A percentile compares a stretch with the other conserved stretches of the same genome.
Conservation (phyloP, 169 alveolate genomes). For the Nephromyces sp. region DNA sequence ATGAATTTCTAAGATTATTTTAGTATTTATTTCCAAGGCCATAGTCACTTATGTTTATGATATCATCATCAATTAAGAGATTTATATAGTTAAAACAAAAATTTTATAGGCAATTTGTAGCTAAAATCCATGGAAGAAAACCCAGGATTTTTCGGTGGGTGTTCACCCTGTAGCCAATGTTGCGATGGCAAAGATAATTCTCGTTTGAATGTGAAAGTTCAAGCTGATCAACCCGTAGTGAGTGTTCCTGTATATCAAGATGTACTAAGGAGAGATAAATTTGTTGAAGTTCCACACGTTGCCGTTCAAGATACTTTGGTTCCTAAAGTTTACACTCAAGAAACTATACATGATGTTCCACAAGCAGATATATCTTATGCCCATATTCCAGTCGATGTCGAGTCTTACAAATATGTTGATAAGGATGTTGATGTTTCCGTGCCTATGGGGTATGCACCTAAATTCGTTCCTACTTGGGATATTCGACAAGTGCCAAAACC, state of each 20-base stretch:
- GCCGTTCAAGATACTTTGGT: constrained; percentile 58
- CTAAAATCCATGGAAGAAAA: neutral
- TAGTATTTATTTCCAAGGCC: no score
- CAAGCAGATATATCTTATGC: constrained; percentile 54
- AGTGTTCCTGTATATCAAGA: constrained; percentile 69
- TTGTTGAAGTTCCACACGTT: constrained; percentile 60
- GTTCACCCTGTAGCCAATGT: neutral
- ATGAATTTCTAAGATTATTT: no score
- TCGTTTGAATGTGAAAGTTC: constrained; percentile 25
- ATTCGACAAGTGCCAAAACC: constrained; percentile 67
- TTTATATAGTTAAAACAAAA: no score
- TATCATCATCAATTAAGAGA: no score
- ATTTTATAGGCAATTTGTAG: no score
- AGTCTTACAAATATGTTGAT: constrained; percentile 49
- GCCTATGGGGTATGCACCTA: constrained; percentile 67
- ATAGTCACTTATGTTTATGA: no score
- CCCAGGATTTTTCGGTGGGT: neutral
- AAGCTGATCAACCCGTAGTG: constrained; percentile 69
- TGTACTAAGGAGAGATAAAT: constrained; percentile 59
- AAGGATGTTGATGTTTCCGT: constrained; percentile 58
- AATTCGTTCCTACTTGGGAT: constrained; percentile 68
- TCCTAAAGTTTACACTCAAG: constrained; percentile 62
- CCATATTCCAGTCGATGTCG: constrained; percentile 53
- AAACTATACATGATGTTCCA: constrained; percentile 68
- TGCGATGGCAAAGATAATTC: neutral